These are phyloP conservation scores for Flueggea neowawraea DNA, from an alignment of 441 rosid species.

Conservation along the genomic window DNA sequence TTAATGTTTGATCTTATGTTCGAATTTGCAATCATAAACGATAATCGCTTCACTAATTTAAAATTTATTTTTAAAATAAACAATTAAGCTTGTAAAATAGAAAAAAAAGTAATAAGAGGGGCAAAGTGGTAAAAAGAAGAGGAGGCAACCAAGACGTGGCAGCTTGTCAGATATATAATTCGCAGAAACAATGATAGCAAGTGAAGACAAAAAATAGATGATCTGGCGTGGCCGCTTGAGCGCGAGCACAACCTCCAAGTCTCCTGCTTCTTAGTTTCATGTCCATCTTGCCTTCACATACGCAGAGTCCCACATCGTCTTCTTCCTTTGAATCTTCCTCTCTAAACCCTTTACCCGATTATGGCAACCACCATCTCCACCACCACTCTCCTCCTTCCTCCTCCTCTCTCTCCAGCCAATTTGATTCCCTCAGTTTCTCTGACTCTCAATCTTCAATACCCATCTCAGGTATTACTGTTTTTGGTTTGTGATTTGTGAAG, in stretches of 20 bases:
- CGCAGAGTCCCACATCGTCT: slow-evolving; percentile 57
- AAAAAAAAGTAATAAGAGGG: too few species aligned
- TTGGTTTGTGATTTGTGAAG: neutral
- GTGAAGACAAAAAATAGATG: too few species aligned
- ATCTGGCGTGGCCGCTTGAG: neutral
- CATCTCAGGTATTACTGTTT: slow-evolving; percentile 28
- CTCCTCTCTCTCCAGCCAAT: slow-evolving; percentile 30
- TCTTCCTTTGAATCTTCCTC: slow-evolving; percentile 34
- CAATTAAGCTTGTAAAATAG: too few species aligned
- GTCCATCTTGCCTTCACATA: slow-evolving; percentile 93
- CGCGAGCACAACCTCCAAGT: neutral
- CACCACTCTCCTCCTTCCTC: slow-evolving; percentile 25
- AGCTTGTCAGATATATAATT: too few species aligned
- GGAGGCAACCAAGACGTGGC: too few species aligned
- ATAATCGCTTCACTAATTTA: too few species aligned
- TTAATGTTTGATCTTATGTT: too few species aligned
- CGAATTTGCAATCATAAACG: too few species aligned
- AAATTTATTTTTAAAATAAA: too few species aligned
- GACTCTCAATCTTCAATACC: slow-evolving; percentile 20
- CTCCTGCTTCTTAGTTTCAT: slow-evolving; percentile 45
- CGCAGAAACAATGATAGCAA: neutral
- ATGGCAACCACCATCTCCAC: slow-evolving; percentile 47
- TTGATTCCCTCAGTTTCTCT: slow-evolving; percentile 31
- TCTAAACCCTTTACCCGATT: slow-evolving; percentile 58
- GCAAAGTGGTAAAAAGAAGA: too few species aligned